phyloP scores from a whole-genome alignment of 1,139 yeast genomes.

The Diutina ranongensis region DNA sequence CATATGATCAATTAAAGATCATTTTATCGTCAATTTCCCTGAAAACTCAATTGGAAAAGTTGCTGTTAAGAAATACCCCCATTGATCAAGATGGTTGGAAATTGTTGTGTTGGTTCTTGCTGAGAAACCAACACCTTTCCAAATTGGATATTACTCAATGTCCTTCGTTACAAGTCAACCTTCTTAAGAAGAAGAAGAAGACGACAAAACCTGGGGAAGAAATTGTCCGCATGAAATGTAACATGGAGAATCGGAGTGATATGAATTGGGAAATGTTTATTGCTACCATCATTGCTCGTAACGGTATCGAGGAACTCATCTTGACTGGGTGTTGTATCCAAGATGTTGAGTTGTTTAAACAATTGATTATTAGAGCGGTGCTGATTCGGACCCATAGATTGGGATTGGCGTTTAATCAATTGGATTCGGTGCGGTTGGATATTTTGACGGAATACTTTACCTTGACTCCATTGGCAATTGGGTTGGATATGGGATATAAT shows the following conservation, averaged over 20 bases:
- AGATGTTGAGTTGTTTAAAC: constrained; percentile 41
- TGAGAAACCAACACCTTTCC: constrained; percentile 44
- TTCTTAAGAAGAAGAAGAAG: constrained; percentile 32
- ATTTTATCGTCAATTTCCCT: constrained; percentile 50
- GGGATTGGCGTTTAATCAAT: constrained; percentile 60
- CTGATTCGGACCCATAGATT: constrained; percentile 39
- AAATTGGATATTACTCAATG: constrained; percentile 64
- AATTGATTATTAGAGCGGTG: constrained; percentile 45
- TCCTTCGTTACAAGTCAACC: constrained; percentile 46
- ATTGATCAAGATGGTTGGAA: constrained; percentile 63
- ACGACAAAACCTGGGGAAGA: constrained; percentile 16
- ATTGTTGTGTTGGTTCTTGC: constrained; percentile 55
- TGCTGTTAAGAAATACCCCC: constrained; percentile 63
- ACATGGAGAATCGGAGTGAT: constrained; percentile 48
- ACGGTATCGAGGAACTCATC: constrained; percentile 63
- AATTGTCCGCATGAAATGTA: constrained; percentile 44
- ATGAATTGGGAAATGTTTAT: constrained; percentile 69
- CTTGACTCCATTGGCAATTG: constrained; percentile 28
- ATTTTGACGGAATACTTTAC: constrained; percentile 35
- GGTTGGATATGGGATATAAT: constrained; percentile 64
- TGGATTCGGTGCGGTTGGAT: constrained; percentile 38
- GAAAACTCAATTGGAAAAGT: constrained; percentile 49
- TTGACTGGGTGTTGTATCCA: constrained; percentile 63
- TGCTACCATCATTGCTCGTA: constrained; percentile 55
- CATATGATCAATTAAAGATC: constrained; percentile 53